Evolutionary conservation across 352 stramenopile genomes (phyloP).

Genomic region (Phytophthora agathidicida): DNA sequence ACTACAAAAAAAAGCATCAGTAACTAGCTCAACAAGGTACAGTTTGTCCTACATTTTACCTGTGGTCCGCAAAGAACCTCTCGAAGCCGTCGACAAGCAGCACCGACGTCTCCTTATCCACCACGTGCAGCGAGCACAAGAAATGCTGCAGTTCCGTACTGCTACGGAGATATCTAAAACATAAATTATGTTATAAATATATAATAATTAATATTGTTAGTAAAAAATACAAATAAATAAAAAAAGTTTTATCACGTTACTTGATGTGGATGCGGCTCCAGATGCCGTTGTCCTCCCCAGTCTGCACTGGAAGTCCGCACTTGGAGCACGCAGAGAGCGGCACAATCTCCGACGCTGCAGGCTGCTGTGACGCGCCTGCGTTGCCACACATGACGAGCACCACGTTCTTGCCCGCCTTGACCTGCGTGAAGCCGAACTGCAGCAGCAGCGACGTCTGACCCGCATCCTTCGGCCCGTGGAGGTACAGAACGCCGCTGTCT

Average conservation of each 20-base stretch:
- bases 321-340: constrained; percentile 45
- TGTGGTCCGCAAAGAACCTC: constrained; percentile 50
- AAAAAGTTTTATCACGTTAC: constrained; percentile 18
- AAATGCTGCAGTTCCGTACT: constrained; percentile 63
- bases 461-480: constrained; percentile 46
- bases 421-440: constrained; percentile 68
- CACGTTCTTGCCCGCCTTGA: constrained; percentile 43
- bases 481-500: constrained; percentile 41
- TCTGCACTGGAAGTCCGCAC: constrained; percentile 53
- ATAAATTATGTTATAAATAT: neutral
- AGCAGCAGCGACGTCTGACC: constrained; percentile 71
- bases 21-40: neutral
- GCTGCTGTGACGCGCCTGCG: constrained; percentile 26
- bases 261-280: constrained; percentile 74
- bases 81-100: constrained; percentile 68
- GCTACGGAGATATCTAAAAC: constrained; percentile 47
- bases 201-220: neutral
- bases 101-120: constrained; percentile 49
- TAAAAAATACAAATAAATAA: neutral
- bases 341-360: constrained; percentile 32
- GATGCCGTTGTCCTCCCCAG: constrained; percentile 47
- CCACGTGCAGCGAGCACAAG: constrained; percentile 61
- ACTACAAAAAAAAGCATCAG: constrained; percentile 21
- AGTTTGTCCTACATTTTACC: constrained; percentile 21
- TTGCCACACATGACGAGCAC: constrained; percentile 56